Evolutionary conservation across 768 basidiomycete genomes (phyloP).

Genomic region (Boletus sp.): DNA sequence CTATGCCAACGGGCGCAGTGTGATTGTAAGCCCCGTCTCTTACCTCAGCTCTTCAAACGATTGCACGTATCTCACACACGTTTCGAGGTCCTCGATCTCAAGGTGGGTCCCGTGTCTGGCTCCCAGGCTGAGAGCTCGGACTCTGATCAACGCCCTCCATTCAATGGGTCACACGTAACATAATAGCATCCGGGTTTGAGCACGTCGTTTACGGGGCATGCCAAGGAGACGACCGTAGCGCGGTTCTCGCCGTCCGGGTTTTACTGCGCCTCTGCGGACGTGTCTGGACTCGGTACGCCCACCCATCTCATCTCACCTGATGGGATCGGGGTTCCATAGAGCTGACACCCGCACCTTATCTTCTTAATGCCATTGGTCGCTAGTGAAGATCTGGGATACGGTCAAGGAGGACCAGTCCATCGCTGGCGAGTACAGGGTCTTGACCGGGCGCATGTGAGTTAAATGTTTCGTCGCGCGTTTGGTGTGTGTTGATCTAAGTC

Average conservation of each 20-base stretch:
- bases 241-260: slow-evolving; percentile 90
- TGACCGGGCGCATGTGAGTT: slow-evolving; percentile 67
- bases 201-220: slow-evolving; percentile 72
- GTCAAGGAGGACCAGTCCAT: slow-evolving; percentile 79
- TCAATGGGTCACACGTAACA: not conserved
- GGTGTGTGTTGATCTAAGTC: not conserved
- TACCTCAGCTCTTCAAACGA: not conserved
- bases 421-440: slow-evolving; percentile 76
- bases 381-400: slow-evolving; percentile 92
- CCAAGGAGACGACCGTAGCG: slow-evolving; percentile 83
- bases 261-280: slow-evolving; percentile 92
- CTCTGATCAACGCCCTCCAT: not conserved
- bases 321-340: not conserved
- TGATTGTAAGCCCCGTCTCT: slow-evolving; percentile 63
- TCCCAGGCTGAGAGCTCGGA: not conserved
- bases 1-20: slow-evolving; percentile 79
- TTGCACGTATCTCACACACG: not conserved
- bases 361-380: not conserved
- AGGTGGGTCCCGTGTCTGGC: slow-evolving; percentile 43
- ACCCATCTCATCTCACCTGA: not conserved
- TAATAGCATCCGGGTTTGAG: slow-evolving; percentile 62
- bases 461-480: not conserved
- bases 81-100: slow-evolving; percentile 74
- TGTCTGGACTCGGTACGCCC: slow-evolving; percentile 67
- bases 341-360: not conserved